Base-by-base conservation (phyloP, 192 early-diverging fungal genomes). In the Linnemannia schmuckeri region DNA sequence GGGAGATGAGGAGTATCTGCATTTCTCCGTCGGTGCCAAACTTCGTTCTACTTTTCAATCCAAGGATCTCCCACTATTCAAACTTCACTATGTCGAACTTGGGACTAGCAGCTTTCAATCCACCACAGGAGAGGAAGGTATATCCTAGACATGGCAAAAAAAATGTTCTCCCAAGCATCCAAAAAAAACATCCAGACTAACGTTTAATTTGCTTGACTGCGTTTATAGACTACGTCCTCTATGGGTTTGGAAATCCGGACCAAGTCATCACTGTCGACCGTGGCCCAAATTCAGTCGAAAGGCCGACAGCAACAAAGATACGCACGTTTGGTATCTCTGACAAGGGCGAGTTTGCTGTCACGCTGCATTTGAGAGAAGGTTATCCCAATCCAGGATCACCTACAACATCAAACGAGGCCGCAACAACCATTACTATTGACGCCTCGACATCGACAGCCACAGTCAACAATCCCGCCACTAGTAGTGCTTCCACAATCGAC, bases 1-100 rank as follows among this genome's bases (percentile, higher is more conserved):
- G 8, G 27, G 27, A 27, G 12, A 10, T 0, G 27, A 27, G 10
- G 30, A 33, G 30, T 63, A 63, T 27, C 13, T 63, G 61, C 61
- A 63, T 13, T 27, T 63, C 1, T n/a, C 10, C 8, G 22, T 63
- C 33, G 61, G 27, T 8, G 61, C 27, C 7, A 63, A 63, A 30
- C 6, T 13, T 27, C 61, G 61, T 30, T 10, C 24, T 0, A 30
- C n/a, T 12, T 27, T 33, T 13, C n/a, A 63, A 30, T 10, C 3
- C 12, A 33, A 30, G 3, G n/a, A 4, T 20, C 9, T 20, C 30
- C n/a, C 52, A 33, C 6, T 75, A 37, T 77, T 78, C 47, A 22
- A 72, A 17, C 33, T 79, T 37, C 77, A 79, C 8, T 79, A 79
- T 55, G 24, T 79, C 20, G 77, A 79, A 24, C 27, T 79, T 4